Evolutionary conservation across 192 early-diverging fungal species (phyloP).

Genomic region (Coemansia sp.): DNA sequence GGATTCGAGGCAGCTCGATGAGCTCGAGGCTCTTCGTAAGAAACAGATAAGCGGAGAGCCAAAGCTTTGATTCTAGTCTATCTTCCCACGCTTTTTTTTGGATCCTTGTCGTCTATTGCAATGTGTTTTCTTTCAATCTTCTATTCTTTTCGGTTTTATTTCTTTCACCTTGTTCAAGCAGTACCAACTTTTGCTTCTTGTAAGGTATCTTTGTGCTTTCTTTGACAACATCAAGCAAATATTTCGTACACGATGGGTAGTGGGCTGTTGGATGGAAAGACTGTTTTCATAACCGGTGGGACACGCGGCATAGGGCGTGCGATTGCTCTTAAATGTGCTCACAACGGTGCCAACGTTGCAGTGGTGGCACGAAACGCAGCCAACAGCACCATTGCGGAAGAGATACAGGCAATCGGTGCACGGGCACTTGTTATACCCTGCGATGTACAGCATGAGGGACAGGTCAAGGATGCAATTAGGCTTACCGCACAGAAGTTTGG

Average conservation of each 20-base stretch:
- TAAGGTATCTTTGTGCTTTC: too few species aligned
- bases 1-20: slow-evolving; percentile 47
- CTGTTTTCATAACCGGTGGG: slow-evolving; percentile 55
- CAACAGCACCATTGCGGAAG: slow-evolving; percentile 59
- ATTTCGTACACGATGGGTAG: neutral
- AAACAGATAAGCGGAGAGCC: slow-evolving; percentile 9
- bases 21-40: slow-evolving; percentile 44
- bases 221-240: neutral
- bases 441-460: slow-evolving; percentile 71
- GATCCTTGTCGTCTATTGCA: neutral
- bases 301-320: slow-evolving; percentile 54
- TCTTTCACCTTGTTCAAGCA: neutral
- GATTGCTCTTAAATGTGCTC: slow-evolving; percentile 50
- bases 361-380: slow-evolving; percentile 62
- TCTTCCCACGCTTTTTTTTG: neutral
- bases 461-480: slow-evolving; percentile 62
- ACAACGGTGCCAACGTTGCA: slow-evolving; percentile 41
- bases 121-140: neutral
- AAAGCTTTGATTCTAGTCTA: slow-evolving; percentile 5
- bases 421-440: slow-evolving; percentile 66
- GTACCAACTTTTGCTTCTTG: too few species aligned
- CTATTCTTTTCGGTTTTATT: neutral
- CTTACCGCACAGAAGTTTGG: slow-evolving; percentile 64
- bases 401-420: slow-evolving; percentile 67
- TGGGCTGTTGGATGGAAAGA: slow-evolving; percentile 22